Evolutionary conservation across 805 yeast genomes (phyloP).

Genomic region (Yarrowia keelungensis): DNA sequence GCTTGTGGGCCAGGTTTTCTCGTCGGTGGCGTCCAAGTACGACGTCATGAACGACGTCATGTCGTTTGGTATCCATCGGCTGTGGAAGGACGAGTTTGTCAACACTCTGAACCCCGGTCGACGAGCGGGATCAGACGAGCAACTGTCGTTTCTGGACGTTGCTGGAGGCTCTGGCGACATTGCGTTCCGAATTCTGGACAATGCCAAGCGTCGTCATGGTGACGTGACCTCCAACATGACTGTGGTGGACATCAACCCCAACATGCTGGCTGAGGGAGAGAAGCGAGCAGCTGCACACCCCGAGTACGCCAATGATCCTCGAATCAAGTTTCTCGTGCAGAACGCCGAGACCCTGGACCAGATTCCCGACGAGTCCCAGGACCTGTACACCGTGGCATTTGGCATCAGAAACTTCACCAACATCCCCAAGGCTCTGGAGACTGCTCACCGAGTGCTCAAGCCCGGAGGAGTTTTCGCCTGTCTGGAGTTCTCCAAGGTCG

Average conservation of each 20-base stretch:
- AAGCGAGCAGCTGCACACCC: conserved; percentile 65
- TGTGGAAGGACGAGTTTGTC: conserved; percentile 94
- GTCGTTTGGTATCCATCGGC: conserved; percentile 93
- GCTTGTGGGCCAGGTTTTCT: conserved; percentile 78
- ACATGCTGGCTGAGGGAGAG: conserved; percentile 93
- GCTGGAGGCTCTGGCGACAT: conserved; percentile 99
- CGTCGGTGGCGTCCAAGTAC: conserved; percentile 92
- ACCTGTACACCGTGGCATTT: conserved; percentile 94
- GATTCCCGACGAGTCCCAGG: conserved; percentile 86
- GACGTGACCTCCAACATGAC: conserved; percentile 84
- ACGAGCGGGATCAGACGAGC: conserved; percentile 78
- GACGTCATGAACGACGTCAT: conserved; percentile 98
- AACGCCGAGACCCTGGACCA: conserved; percentile 90
- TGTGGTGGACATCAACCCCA: conserved; percentile 92
- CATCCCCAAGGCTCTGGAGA: conserved; percentile 88
- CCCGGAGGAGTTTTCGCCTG: conserved; percentile 99
- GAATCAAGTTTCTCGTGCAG: conserved; percentile 85
- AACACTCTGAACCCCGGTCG: conserved; percentile 89
- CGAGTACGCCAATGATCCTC: conserved; percentile 66
- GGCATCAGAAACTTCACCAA: conserved; percentile 97
- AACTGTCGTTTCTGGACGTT: conserved; percentile 88
- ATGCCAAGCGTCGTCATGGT: conserved; percentile 78
- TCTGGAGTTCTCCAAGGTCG: conserved; percentile 91
- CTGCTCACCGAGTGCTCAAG: conserved; percentile 94
- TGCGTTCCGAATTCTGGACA: conserved; percentile 92